Conservation (phyloP, 495 filamentous ascomycete species). For the Annulohypoxylon maeteangense region DNA sequence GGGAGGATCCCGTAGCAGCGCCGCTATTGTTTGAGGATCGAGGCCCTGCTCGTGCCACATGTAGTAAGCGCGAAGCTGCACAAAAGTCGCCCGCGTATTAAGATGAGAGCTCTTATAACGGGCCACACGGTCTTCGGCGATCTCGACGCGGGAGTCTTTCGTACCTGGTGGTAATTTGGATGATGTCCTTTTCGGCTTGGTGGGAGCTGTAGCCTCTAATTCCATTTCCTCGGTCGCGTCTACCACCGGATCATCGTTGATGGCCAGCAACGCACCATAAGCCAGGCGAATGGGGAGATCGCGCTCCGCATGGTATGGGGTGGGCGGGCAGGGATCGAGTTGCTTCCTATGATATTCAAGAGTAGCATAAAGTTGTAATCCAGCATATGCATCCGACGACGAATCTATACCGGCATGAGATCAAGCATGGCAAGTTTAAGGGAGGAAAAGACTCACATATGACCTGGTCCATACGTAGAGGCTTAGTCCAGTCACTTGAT, state of each 20-base stretch:
- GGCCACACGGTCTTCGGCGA: constrained; percentile 49
- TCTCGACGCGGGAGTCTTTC: constrained; percentile 50
- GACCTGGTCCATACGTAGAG: constrained; percentile 72
- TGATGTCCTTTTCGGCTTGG: constrained; percentile 10
- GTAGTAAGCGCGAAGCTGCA: constrained; percentile 67
- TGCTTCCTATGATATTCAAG: constrained; percentile 73
- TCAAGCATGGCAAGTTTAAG: background rate
- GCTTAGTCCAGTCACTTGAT: constrained; percentile 73
- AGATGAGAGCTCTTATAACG: constrained; percentile 47
- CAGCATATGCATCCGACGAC: constrained; percentile 84
- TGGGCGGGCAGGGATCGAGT: constrained; percentile 74
- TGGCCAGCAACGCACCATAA: constrained; percentile 46
- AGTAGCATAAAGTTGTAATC: constrained; percentile 74
- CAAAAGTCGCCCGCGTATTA: constrained; percentile 25
- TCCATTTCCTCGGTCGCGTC: constrained; percentile 29
- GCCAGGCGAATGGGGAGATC: constrained; percentile 67
- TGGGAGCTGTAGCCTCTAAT: constrained; percentile 10
- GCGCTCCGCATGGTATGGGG: constrained; percentile 73
- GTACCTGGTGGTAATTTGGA: constrained; percentile 11
- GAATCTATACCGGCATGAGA: constrained; percentile 66
- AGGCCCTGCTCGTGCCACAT: constrained; percentile 67
- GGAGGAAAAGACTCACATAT: constrained; percentile 64
- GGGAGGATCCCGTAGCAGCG: constrained; percentile 65
- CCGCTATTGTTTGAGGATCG: constrained; percentile 56
- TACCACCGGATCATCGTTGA: constrained; percentile 24